phyloP scores from a whole-genome alignment of 2,329 filamentous ascomycete genomes.

The Aspergillus thermomutatus region DNA sequence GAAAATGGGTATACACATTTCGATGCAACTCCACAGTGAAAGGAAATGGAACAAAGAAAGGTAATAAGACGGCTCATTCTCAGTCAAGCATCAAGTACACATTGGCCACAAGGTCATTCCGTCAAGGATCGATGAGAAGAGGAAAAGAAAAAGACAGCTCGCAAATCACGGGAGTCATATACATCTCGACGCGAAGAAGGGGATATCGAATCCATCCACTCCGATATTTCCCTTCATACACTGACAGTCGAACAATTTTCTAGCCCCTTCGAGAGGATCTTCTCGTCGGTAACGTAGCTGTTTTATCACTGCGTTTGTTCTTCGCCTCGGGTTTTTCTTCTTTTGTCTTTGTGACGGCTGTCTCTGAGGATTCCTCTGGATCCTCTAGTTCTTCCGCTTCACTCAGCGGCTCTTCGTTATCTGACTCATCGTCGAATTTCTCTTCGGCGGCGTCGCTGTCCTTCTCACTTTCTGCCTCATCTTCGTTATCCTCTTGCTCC shows the following conservation, averaged over 20 bases:
- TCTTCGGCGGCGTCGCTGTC: constrained; percentile 20
- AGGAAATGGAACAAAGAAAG: not conserved
- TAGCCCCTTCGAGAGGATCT: constrained; percentile 15
- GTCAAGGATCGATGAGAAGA: constrained; percentile 3
- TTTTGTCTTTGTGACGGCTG: not conserved
- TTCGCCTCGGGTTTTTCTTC: constrained; percentile 4
- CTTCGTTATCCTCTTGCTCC: constrained; percentile 27
- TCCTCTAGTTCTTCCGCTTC: constrained; percentile 25
- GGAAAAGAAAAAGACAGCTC: not conserved
- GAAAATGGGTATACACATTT: constrained; percentile 12
- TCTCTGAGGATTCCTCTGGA: constrained; percentile 13
- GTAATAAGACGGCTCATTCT: not conserved
- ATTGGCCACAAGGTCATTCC: constrained; percentile 2
- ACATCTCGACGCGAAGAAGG: not conserved
- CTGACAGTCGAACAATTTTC: not conserved
- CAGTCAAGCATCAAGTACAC: not conserved
- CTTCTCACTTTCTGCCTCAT: constrained; percentile 20
- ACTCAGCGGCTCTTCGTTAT: constrained; percentile 6
- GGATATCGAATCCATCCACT: not conserved
- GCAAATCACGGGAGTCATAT: not conserved
- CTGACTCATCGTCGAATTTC: constrained; percentile 14
- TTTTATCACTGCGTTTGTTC: constrained; percentile 10
- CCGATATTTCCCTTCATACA: not conserved
- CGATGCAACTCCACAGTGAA: constrained; percentile 1
- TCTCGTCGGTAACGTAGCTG: constrained; percentile 15